Evolutionary conservation across 805 yeast genomes (phyloP).

Genomic region (Citeromyces matritensis): DNA sequence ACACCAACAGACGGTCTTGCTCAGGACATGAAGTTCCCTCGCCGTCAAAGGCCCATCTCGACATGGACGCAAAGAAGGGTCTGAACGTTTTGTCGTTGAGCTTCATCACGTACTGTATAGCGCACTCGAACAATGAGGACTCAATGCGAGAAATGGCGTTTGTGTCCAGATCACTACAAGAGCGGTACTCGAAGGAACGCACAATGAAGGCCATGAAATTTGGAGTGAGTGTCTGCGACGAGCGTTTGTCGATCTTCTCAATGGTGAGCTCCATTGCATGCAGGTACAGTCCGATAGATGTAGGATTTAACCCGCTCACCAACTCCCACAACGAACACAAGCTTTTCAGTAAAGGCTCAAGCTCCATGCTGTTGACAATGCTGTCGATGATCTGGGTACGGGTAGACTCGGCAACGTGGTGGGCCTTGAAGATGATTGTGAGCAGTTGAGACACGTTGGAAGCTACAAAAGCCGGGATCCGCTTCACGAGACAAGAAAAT

Average conservation of each 20-base stretch:
- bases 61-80: conserved; percentile 76
- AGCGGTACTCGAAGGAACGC: conserved; percentile 57
- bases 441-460: conserved; percentile 54
- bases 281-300: conserved; percentile 55
- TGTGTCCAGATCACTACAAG: conserved; percentile 39
- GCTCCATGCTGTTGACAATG: conserved; percentile 53
- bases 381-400: conserved; percentile 49
- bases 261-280: conserved; percentile 51
- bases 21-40: conserved; percentile 49
- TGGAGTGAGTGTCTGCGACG: conserved; percentile 58
- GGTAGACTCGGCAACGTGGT: conserved; percentile 40
- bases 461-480: conserved; percentile 74
- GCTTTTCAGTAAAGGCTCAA: conserved; percentile 43
- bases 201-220: conserved; percentile 55
- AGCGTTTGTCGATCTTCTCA: conserved; percentile 55
- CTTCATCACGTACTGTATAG: conserved; percentile 69
- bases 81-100: conserved; percentile 88
- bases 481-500: conserved; percentile 59
- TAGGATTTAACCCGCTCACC: conserved; percentile 18
- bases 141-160: conserved; percentile 76
- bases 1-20: conserved; percentile 48
- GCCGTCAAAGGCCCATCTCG: conserved; percentile 86
- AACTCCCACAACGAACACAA: conserved; percentile 50
- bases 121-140: conserved; percentile 56
- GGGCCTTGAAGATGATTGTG: conserved; percentile 38